These are phyloP conservation scores for Solanum chmielewskii DNA, from an alignment of 257 asterid genomes.

Conservation along the genomic window DNA sequence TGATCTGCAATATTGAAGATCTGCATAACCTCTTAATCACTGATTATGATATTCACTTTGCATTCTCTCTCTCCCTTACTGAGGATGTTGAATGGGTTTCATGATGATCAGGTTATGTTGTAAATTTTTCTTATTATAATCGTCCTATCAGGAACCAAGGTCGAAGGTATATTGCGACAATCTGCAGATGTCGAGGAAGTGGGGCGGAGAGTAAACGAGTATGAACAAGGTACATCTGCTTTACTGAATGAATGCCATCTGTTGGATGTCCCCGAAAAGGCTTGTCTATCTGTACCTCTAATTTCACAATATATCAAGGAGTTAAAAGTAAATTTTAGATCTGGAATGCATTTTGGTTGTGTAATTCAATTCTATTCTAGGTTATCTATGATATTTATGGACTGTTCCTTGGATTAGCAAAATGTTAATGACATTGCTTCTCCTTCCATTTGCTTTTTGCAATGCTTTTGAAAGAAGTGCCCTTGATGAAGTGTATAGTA, in stretches of 20 bases:
- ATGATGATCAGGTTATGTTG: not conserved
- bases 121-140: not conserved
- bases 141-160: slow-evolving; percentile 43
- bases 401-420: not conserved
- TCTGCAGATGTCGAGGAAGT: slow-evolving; percentile 95
- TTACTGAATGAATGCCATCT: not conserved
- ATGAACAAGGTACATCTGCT: slow-evolving; percentile 58
- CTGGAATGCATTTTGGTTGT: not conserved
- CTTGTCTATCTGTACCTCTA: not conserved
- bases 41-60: not conserved
- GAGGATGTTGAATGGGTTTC: not conserved
- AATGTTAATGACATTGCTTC: not conserved
- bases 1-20: not conserved
- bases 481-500: not conserved
- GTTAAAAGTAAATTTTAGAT: not conserved
- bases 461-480: not conserved
- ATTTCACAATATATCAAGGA: not conserved
- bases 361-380: not conserved
- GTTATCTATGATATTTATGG: not conserved
- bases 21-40: not conserved
- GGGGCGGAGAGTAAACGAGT: slow-evolving; percentile 67
- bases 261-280: not conserved
- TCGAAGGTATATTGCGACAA: slow-evolving; percentile 81
- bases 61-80: not conserved
- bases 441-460: not conserved